These are phyloP conservation scores for Gelatoporia subvermispora DNA, from an alignment of 768 basidiomycete species.

Conservation along the genomic window DNA sequence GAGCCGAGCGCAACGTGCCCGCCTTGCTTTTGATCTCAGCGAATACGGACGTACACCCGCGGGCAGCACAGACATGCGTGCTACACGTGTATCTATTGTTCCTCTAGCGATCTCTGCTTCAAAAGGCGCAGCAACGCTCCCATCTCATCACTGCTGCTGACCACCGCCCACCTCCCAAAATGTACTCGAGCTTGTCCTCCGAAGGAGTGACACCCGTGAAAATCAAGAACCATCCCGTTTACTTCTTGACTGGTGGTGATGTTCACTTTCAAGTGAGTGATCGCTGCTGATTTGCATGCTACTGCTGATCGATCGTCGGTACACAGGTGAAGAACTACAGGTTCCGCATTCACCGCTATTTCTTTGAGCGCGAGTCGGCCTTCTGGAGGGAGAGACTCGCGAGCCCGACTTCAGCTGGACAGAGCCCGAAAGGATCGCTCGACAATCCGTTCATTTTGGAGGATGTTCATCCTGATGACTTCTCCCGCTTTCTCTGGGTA, in stretches of 20 bases:
- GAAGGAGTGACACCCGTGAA: slow-evolving; percentile 3
- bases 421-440: slow-evolving; percentile 16
- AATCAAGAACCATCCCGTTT: slow-evolving; percentile 28
- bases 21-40: too few species aligned
- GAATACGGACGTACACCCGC: too few species aligned
- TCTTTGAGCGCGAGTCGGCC: slow-evolving; percentile 57
- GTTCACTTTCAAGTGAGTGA: slow-evolving; percentile 45
- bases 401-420: slow-evolving; percentile 15
- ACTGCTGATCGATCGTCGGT: background rate
- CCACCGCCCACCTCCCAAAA: too few species aligned
- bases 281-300: background rate
- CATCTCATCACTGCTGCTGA: too few species aligned
- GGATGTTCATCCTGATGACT: slow-evolving; percentile 41
- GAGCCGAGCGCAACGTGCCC: too few species aligned
- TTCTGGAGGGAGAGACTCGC: slow-evolving; percentile 21
- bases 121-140: too few species aligned
- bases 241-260: slow-evolving; percentile 53
- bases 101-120: too few species aligned
- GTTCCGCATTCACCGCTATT: slow-evolving; percentile 56
- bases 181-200: too few species aligned
- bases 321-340: slow-evolving; percentile 50
- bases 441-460: slow-evolving; percentile 34
- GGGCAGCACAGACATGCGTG: too few species aligned
- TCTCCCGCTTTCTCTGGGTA: slow-evolving; percentile 53
- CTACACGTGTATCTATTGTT: too few species aligned